Evolutionary conservation across 1,284 basidiomycete genomes (phyloP).

Genomic region (Austroboletus niveus): DNA sequence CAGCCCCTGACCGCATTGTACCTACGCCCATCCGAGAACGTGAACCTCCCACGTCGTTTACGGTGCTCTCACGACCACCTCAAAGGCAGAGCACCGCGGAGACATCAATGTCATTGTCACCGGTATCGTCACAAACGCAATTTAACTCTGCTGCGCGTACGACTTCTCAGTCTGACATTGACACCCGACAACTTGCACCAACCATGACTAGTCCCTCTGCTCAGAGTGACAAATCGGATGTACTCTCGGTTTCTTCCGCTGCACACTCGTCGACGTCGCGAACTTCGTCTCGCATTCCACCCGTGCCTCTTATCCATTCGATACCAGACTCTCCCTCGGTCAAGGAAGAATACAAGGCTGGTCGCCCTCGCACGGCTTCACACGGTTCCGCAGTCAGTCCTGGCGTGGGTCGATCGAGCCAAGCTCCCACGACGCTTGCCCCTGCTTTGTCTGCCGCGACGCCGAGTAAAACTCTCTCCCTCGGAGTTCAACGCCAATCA

Average conservation of each 20-base stretch:
- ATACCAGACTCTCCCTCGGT: slow-evolving; percentile 35
- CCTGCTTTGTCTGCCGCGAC: slow-evolving; percentile 5
- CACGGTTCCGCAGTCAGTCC: slow-evolving; percentile 10
- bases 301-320: slow-evolving; percentile 32
- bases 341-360: slow-evolving; percentile 20
- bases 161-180: slow-evolving; percentile 13
- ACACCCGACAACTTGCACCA: slow-evolving; percentile 15
- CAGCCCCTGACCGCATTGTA: slow-evolving; percentile 40
- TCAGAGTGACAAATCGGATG: slow-evolving; percentile 28
- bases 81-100: slow-evolving; percentile 29
- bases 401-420: slow-evolving; percentile 12
- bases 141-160: background rate
- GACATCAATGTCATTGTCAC: background rate
- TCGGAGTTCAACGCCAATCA: slow-evolving; percentile 10
- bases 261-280: slow-evolving; percentile 23
- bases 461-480: slow-evolving; percentile 9
- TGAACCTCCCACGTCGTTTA: slow-evolving; percentile 59
- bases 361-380: slow-evolving; percentile 17
- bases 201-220: slow-evolving; percentile 2
- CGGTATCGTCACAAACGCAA: slow-evolving; percentile 8
- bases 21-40: slow-evolving; percentile 66
- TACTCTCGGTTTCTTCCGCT: slow-evolving; percentile 23
- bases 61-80: slow-evolving; percentile 63
- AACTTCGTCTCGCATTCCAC: slow-evolving; percentile 25
- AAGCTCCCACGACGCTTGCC: slow-evolving; percentile 2